Base-by-base conservation (phyloP, 768 basidiomycete species). In the Rhizopogon sp. region DNA sequence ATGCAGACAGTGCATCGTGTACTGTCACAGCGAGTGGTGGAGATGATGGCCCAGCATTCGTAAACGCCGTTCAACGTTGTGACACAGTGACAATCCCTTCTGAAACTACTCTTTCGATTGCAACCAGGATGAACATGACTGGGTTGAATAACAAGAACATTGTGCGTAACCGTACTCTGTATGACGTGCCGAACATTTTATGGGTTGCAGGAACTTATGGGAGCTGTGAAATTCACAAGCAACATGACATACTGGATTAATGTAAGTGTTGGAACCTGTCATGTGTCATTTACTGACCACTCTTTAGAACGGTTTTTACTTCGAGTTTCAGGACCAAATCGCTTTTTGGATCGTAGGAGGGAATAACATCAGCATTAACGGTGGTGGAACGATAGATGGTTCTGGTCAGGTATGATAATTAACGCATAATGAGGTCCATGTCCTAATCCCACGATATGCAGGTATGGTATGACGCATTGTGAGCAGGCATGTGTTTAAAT, bases 361-460 rank as follows among this genome's bases (percentile, higher is more conserved):
- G 5, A 66, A 71, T 31, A 77, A 80, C 55, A 70, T 81, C 40
- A 33, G 68, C 7, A 61, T 82, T 20, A 76, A 79, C 53, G 84
- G 85, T 6, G 83, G 84, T 37, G 85, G 85, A 10, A 83, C 81
- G 2, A 72, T 88, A 16, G 83, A 85, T 62, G 85, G 84, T 16
- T 75, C 78, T 33, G 85, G 85, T 10, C 84, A 86, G 69, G 79
- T 80, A 57, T 52, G 76, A 50, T 43, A 51, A 50, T 20, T 25
- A 43, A 29, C 40, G 29, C 16, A 31, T 40, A 5, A 22, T 20
- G 6, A 3, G 8, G 14, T 22, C 14, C 11, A 35, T 29, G 11
- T 39, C 11, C 43, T 53, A n/a, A 43, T 13, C 13, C 31, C 7
- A 29, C 16, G 20, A 4, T 28, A 10, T 43, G 9, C 41, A 81